Base-by-base conservation (phyloP, 1,284 basidiomycete genomes). In the Xerocomus nothofagi region DNA sequence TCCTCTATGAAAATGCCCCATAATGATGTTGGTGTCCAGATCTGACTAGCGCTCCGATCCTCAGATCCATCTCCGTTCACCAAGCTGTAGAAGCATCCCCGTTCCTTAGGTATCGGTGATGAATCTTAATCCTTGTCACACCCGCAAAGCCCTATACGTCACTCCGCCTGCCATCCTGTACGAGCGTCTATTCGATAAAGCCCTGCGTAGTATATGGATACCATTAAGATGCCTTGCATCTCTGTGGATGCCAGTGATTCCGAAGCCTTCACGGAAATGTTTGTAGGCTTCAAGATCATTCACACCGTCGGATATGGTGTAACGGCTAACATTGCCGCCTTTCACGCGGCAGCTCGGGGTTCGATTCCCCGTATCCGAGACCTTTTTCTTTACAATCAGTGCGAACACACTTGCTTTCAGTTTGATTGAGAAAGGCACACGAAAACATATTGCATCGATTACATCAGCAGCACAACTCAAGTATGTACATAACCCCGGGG, bases 291-390 rank as follows among this genome's bases (percentile, higher is more conserved):
- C n/a, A n/a, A n/a, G n/a, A n/a, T n/a, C n/a, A 3, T 4, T 15
- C 6, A 3, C 1, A 24, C 10, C 31, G 44, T 79, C 77, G 74
- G 80, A 73, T 81, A 81, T 81, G 80, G 78, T 82, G 80, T 82
- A 82, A 81, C 71, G 80, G 80, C 78, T 79, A 82, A 81, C 80
- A 81, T 81, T 81, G 74, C 79, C 79, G 79, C 80, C 80, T 82
- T 76, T 81, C 79, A 81, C 72, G 73, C 76, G 76, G 74, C 68
- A 75, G 76, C 76, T 76, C 76, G 74, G 75, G 75, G 76, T 78
- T 78, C 76, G 74, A 78, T 71, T 78, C 75, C 76, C 74, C 74
- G 75, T 75, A 73, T 66, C 73, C 68, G 73, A 76, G 73, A 55
- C 0, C 0, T 49, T 51, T 52, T 46, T 37, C 17, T 46, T 42